phyloP scores from a whole-genome alignment of 441 rosid species.

The Sinapis alba region DNA sequence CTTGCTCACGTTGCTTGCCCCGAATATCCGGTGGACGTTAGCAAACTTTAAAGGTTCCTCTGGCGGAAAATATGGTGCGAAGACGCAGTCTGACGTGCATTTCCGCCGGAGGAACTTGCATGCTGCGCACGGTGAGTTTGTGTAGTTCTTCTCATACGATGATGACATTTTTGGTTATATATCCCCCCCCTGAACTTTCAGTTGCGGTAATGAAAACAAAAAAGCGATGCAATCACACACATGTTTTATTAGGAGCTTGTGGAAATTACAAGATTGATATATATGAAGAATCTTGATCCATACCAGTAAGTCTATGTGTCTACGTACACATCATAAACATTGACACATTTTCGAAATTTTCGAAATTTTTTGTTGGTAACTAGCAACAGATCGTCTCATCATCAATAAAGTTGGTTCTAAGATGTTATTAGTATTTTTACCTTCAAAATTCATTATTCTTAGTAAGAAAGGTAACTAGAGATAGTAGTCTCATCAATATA shows the following conservation, averaged over 20 bases:
- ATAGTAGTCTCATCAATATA: background rate
- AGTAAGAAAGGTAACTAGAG: background rate
- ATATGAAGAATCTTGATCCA: background rate
- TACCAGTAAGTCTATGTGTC: background rate
- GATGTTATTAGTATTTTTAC: background rate
- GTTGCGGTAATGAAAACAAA: background rate
- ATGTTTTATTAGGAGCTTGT: background rate
- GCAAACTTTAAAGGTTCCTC: constrained; percentile 68
- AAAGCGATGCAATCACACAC: background rate
- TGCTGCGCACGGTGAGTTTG: constrained; percentile 71
- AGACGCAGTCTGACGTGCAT: constrained; percentile 56
- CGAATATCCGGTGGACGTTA: constrained; percentile 67
- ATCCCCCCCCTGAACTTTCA: constrained; percentile 9
- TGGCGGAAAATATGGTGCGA: constrained; percentile 72
- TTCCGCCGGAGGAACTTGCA: constrained; percentile 67
- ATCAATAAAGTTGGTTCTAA: background rate
- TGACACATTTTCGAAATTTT: background rate
- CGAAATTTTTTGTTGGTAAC: background rate
- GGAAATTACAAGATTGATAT: background rate
- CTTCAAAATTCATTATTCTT: background rate
- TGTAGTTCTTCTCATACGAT: constrained; percentile 43
- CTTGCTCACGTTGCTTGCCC: constrained; percentile 73
- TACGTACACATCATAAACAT: background rate
- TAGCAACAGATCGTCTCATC: background rate
- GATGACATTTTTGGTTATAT: constrained; percentile 38